Conservation (phyloP, 768 basidiomycete species). For the Mycena floridula region DNA sequence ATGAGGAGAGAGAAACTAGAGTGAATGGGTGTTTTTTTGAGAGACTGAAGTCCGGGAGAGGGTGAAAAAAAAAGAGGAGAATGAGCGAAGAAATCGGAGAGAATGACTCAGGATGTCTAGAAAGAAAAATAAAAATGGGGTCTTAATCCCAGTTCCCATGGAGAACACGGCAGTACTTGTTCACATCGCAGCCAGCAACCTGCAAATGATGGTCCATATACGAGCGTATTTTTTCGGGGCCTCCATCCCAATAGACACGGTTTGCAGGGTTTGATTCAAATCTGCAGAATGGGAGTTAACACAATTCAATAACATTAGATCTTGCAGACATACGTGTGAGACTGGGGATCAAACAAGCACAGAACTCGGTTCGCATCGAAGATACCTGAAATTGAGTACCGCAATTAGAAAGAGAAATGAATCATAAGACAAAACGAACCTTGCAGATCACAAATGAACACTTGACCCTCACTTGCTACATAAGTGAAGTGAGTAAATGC, state of each 20-base stretch:
- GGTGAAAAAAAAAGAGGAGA: too few species aligned
- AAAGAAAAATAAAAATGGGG: too few species aligned
- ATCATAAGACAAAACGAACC: constrained; percentile 14
- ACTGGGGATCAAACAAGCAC: constrained; percentile 20
- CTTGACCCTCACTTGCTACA: constrained; percentile 13
- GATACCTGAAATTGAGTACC: constrained; percentile 6
- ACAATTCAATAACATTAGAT: not conserved
- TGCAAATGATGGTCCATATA: constrained; percentile 3
- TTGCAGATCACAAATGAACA: constrained; percentile 23
- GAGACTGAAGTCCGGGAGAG: too few species aligned
- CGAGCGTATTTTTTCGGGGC: constrained; percentile 6
- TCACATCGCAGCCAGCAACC: not conserved
- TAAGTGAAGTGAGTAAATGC: constrained; percentile 22
- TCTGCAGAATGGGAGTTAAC: not conserved
- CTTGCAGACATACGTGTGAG: constrained; percentile 13
- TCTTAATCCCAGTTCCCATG: too few species aligned
- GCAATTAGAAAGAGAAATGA: not conserved
- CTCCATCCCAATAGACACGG: constrained; percentile 14
- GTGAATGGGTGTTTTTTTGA: too few species aligned
- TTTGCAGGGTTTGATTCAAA: not conserved
- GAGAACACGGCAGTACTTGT: not conserved
- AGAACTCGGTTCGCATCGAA: constrained; percentile 10
- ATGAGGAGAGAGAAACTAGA: too few species aligned
- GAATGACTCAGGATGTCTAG: too few species aligned
- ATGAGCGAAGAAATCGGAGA: too few species aligned